Evolutionary conservation across 495 filamentous ascomycete genomes (phyloP).

Genomic region (Apodospora peruviana): DNA sequence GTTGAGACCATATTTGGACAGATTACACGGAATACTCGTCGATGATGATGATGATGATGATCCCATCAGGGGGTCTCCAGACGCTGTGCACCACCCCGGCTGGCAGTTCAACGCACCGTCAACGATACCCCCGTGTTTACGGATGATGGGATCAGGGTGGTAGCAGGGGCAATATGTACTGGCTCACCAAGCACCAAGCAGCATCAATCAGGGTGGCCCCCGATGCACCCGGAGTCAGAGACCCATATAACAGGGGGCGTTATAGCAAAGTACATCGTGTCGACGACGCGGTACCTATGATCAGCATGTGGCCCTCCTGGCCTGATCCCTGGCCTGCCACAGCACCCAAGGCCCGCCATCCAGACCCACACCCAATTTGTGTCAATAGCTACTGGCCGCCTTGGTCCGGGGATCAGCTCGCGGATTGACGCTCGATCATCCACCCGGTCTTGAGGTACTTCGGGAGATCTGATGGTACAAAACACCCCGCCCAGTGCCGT

Average conservation of each 20-base stretch:
- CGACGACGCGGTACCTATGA: constrained; percentile 41
- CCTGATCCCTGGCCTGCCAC: constrained; percentile 45
- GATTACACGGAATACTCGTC: too few relatives aligned
- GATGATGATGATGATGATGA: too few relatives aligned
- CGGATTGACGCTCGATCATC: constrained; percentile 45
- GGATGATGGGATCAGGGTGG: constrained; percentile 19
- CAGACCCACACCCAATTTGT: constrained; percentile 46
- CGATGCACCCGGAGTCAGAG: constrained; percentile 39
- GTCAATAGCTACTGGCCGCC: constrained; percentile 32
- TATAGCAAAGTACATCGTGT: constrained; percentile 28
- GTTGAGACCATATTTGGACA: too few relatives aligned
- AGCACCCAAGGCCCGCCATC: constrained; percentile 28
- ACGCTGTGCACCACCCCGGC: constrained; percentile 1
- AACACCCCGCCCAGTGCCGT: constrained; percentile 31
- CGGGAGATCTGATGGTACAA: constrained; percentile 48
- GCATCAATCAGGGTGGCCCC: constrained; percentile 28
- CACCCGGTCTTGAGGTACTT: constrained; percentile 27
- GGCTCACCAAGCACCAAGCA: constrained; percentile 11
- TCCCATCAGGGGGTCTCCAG: too few relatives aligned
- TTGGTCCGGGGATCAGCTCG: constrained; percentile 42
- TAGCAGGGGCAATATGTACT: constrained; percentile 2
- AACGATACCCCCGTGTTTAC: constrained; percentile 16
- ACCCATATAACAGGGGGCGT: constrained; percentile 41
- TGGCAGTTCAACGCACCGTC: constrained; percentile 3
- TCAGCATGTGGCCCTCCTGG: constrained; percentile 34